Evolutionary conservation across 2,329 filamentous ascomycete species (phyloP), one percentile per base, ranked within the genome.

Genomic region (Aspergillus chevalieri): DNA sequence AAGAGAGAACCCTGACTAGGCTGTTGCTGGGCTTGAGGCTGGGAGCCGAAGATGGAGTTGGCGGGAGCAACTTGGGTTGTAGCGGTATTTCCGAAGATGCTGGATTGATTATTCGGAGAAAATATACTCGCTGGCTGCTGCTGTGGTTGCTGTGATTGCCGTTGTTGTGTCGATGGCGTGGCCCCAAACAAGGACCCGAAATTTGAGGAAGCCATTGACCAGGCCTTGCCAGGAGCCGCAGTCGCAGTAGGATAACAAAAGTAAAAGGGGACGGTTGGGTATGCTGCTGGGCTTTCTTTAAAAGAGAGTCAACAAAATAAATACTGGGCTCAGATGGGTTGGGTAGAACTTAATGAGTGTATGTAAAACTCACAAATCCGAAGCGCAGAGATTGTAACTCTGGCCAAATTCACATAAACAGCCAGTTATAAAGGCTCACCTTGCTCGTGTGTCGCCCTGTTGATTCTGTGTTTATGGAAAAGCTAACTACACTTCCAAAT

Each of bases 131-230:
- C 56, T 10, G 59, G 48, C 41, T 64, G 57, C 19, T 53, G 38
- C 38, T 41, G 38, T 7, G 21, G 38, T 10, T 41, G 38, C n/a
- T 38, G 34, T 17, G 12, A 15, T 41, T 21, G 38, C 34, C 17
- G 34, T 6, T 38, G 57, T 43, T 38, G 57, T 43, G 54, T 44
- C 26, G 57, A 48, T 52, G 58, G 50, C 21, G 60, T 43, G 15
- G 55, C 49, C 19, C 64, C 62, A 51, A 67, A 66, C 44, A 65
- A 49, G 47, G 66, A 65, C 43, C 58, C 47, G 15, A 60, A 50
- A 22, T 53, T 61, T 30, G 56, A 55, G 42, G 56, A 57, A 41
- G 55, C 42, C 56, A 58, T 60, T 44, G 43, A 30, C 36, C 36
- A 41, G 28, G 36, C 10, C 38, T 15, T 19, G 7, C 19, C 38